phyloP scores from a whole-genome alignment of 129 eudicot species.

The Lactuca saligna region DNA sequence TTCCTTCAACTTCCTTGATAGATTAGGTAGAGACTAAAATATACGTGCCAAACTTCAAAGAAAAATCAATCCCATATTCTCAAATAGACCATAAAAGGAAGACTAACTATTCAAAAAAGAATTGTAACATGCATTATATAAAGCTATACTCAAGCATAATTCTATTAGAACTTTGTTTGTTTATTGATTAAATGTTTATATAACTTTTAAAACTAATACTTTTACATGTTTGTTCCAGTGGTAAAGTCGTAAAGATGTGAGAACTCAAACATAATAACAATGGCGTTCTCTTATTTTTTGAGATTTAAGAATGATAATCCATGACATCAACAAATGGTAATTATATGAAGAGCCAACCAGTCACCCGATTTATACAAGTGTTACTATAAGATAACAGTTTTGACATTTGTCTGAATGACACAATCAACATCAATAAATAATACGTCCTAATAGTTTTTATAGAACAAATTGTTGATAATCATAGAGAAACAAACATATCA shows the following conservation, averaged over 20 bases:
- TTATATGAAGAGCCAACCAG: background rate
- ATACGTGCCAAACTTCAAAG: constrained; percentile 21
- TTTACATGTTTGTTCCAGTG: background rate
- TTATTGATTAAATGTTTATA: too few species aligned
- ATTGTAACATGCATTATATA: too few species aligned
- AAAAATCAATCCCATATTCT: constrained; percentile 1
- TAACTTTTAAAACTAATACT: too few species aligned
- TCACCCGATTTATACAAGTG: too few species aligned
- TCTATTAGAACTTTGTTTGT: background rate
- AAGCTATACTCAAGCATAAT: background rate
- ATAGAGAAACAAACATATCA: background rate
- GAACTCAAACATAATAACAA: too few species aligned
- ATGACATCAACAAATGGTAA: background rate
- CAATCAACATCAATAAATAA: too few species aligned
- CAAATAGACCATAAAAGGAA: background rate
- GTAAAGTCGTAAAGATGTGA: too few species aligned
- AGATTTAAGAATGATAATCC: background rate
- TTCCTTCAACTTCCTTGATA: constrained; percentile 27
- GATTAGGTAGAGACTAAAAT: constrained; percentile 29
- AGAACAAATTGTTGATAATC: background rate
- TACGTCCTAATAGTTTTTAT: background rate
- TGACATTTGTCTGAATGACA: too few species aligned
- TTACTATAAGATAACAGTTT: too few species aligned
- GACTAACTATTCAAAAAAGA: too few species aligned
- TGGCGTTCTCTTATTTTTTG: background rate